Percentiles rank a stretch among this genome's conserved stretches.
phyloP scores from a whole-genome alignment of 164 flowering plant species.

The Umbellularia californica region DNA sequence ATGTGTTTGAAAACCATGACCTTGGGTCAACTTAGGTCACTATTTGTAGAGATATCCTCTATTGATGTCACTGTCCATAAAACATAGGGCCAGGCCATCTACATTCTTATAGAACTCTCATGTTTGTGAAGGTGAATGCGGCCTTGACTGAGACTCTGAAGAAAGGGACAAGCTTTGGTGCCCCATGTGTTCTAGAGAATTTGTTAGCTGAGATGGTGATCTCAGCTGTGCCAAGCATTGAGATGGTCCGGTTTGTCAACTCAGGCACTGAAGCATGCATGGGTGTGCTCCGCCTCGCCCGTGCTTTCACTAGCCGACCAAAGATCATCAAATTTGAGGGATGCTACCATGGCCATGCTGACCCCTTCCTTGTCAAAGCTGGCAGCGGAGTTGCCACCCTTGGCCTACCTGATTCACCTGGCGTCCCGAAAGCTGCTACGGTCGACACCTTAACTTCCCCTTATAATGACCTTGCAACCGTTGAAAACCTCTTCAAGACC shows the following conservation, averaged over 20 bases:
- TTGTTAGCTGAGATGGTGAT: constrained; percentile 85
- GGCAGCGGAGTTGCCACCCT: constrained; percentile 98
- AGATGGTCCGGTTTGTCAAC: constrained; percentile 96
- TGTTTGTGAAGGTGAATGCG: constrained; percentile 57
- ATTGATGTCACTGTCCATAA: too few relatives aligned
- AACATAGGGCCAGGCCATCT: too few relatives aligned
- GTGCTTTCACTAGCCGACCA: constrained; percentile 64
- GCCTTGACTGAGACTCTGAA: constrained; percentile 88
- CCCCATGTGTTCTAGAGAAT: constrained; percentile 89
- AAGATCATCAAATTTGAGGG: constrained; percentile 91
- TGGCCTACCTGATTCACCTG: constrained; percentile 96
- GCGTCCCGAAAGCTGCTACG: constrained; percentile 86
- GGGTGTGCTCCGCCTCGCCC: constrained; percentile 88
- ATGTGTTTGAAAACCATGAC: too few relatives aligned
- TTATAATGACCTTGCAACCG: constrained; percentile 59
- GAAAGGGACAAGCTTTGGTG: constrained; percentile 98
- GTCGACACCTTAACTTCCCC: constrained; percentile 70
- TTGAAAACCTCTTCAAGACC: constrained; percentile 51
- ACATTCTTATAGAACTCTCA: background rate
- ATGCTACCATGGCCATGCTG: constrained; percentile 99
- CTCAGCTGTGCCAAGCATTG: constrained; percentile 86
- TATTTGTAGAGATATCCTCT: too few relatives aligned
- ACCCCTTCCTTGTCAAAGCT: constrained; percentile 92
- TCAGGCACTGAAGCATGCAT: constrained; percentile 99
- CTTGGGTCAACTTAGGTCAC: too few relatives aligned